phyloP scores from a whole-genome alignment of 2,329 filamentous ascomycete genomes.

The Fusarium denticulatum region DNA sequence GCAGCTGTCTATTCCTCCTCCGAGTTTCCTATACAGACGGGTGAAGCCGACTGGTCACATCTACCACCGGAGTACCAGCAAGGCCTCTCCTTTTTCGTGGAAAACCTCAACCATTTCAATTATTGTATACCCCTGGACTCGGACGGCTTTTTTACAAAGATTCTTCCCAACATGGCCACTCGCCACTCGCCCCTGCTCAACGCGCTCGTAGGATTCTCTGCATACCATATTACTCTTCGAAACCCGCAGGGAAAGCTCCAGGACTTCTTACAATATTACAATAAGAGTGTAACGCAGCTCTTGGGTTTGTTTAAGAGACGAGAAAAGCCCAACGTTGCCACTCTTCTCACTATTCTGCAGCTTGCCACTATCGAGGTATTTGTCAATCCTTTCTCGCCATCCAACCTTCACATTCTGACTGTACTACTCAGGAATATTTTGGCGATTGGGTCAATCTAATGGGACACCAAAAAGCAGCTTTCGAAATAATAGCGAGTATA shows the following conservation, averaged over 20 bases:
- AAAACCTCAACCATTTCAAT: conserved; percentile 82
- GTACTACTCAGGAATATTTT: conserved; percentile 77
- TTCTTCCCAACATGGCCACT: conserved; percentile 77
- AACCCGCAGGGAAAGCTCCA: conserved; percentile 78
- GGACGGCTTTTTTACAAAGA: conserved; percentile 76
- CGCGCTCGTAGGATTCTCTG: conserved; percentile 86
- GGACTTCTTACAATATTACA: conserved; percentile 89
- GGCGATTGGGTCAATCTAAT: conserved; percentile 96
- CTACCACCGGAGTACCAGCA: conserved; percentile 77
- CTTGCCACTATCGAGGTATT: conserved; percentile 90
- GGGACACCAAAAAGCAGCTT: conserved; percentile 90
- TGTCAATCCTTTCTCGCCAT: conserved; percentile 1
- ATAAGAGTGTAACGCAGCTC: conserved; percentile 83
- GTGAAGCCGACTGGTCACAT: conserved; percentile 62
- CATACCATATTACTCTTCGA: conserved; percentile 82
- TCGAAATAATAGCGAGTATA: conserved; percentile 79
- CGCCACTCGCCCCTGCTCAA: conserved; percentile 83
- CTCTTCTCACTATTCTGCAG: conserved; percentile 87
- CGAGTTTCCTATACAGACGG: conserved; percentile 40
- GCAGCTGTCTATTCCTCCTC: conserved; percentile 45
- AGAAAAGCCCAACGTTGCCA: conserved; percentile 77
- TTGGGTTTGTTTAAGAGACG: conserved; percentile 75
- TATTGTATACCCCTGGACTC: conserved; percentile 80
- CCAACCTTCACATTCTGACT: conserved; percentile 18
- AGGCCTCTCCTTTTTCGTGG: conserved; percentile 81